Percentiles rank a stretch among this genome's conserved stretches.
phyloP scores from a whole-genome alignment of 1,284 basidiomycete species.

The Athelia sp. region DNA sequence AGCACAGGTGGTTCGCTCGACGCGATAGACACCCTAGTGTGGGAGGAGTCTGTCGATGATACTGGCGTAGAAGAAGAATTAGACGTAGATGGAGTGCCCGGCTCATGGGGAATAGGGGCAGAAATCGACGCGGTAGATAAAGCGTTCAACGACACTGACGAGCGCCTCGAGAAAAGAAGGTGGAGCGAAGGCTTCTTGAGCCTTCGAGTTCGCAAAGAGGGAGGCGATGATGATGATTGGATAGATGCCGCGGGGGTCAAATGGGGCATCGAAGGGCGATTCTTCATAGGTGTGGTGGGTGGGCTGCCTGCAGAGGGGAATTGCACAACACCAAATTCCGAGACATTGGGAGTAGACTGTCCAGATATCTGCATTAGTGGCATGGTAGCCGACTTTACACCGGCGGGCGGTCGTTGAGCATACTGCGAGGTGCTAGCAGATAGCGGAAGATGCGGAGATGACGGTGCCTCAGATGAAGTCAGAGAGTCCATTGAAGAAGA shows the following conservation, averaged over 20 bases:
- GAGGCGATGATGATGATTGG: background rate
- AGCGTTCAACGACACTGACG: constrained; percentile 26
- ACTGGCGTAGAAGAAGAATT: constrained; percentile 40
- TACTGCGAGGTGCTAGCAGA: constrained; percentile 11
- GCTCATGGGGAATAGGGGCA: constrained; percentile 25
- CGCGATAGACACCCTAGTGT: constrained; percentile 36
- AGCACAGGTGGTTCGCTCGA: constrained; percentile 40
- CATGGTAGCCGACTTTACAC: constrained; percentile 13
- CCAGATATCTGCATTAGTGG: constrained; percentile 19
- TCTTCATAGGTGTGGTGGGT: background rate
- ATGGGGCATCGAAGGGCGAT: constrained; percentile 24
- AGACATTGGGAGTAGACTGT: constrained; percentile 21
- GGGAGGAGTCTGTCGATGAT: constrained; percentile 37
- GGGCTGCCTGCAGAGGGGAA: background rate
- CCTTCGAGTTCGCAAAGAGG: constrained; percentile 5
- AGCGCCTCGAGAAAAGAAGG: constrained; percentile 30
- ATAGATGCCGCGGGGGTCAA: constrained; percentile 23
- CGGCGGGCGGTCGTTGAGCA: constrained; percentile 6
- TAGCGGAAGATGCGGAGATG: constrained; percentile 30
- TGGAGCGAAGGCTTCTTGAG: constrained; percentile 30
- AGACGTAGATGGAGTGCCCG: constrained; percentile 40
- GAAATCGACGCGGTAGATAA: constrained; percentile 23
- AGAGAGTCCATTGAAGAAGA: constrained; percentile 43
- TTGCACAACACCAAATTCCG: background rate
- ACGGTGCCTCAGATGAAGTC: constrained; percentile 25